These are phyloP conservation scores for Eucalyptus victrix DNA, from an alignment of 345 rosid genomes.

Conservation along the genomic window DNA sequence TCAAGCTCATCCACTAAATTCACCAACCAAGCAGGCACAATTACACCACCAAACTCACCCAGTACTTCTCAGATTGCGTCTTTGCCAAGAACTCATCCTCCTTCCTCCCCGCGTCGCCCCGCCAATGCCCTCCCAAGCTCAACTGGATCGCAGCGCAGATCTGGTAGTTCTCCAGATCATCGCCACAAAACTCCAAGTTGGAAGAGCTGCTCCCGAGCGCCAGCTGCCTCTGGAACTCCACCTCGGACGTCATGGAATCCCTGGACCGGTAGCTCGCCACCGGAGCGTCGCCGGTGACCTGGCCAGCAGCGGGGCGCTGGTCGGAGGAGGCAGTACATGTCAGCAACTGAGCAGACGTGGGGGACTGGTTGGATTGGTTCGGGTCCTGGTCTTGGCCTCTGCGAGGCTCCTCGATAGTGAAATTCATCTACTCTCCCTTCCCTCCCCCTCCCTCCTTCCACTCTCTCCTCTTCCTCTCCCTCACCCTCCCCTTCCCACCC, in stretches of 20 bases:
- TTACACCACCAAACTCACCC: slow-evolving; percentile 42
- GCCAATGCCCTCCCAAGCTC: background rate
- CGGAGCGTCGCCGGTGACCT: background rate
- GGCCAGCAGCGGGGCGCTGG: too few relatives aligned
- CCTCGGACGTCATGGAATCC: slow-evolving; percentile 72
- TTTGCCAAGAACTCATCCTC: slow-evolving; percentile 12
- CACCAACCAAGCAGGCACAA: background rate
- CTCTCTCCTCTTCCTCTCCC: too few relatives aligned
- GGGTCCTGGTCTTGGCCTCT: slow-evolving; percentile 44
- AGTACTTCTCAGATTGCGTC: slow-evolving; percentile 64
- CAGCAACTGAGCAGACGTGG: slow-evolving; percentile 5
- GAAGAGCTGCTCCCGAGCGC: slow-evolving; percentile 94
- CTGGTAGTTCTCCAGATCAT: slow-evolving; percentile 72
- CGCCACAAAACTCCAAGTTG: slow-evolving; percentile 37
- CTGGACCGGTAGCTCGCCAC: background rate
- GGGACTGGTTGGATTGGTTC: slow-evolving; percentile 53
- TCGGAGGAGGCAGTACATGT: background rate
- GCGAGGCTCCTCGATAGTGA: too few relatives aligned
- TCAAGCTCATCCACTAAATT: background rate
- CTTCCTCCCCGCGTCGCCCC: slow-evolving; percentile 40
- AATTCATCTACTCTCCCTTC: too few relatives aligned
- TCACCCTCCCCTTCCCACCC: too few relatives aligned
- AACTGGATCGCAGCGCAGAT: slow-evolving; percentile 61
- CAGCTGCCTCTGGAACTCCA: slow-evolving; percentile 86
- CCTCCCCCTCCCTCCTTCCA: too few relatives aligned